phyloP scores from a whole-genome alignment of 768 basidiomycete species.

The Termitomyces sp. region DNA sequence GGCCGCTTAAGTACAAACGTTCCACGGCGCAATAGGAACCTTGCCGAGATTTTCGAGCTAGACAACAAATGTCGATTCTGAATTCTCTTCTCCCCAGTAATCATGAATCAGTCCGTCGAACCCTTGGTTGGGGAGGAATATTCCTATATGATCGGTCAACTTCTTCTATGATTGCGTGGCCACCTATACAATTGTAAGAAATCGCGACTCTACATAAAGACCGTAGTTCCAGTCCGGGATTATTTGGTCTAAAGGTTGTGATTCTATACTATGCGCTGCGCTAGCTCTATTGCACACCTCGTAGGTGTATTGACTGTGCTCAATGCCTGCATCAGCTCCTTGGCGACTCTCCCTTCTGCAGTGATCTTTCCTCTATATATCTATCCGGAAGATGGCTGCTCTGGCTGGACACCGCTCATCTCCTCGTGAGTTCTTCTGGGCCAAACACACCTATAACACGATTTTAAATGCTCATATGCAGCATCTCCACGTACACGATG shows the following conservation, averaged over 20 bases:
- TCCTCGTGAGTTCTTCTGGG: constrained; percentile 13
- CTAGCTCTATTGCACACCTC: not conserved
- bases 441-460: not conserved
- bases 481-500: constrained; percentile 20
- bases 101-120: not conserved
- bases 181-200: not conserved
- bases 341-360: constrained; percentile 16
- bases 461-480: not conserved
- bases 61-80: no score
- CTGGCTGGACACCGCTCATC: constrained; percentile 20
- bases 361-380: constrained; percentile 28
- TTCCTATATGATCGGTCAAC: not conserved
- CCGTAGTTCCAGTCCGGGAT: no score
- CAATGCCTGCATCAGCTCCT: constrained; percentile 3
- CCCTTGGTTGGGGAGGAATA: not conserved
- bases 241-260: not conserved
- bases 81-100: not conserved
- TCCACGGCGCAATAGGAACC: not conserved
- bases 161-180: not conserved
- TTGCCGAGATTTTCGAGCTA: not conserved
- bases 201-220: not conserved
- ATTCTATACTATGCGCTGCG: not conserved
- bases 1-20: not conserved
- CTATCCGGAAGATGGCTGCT: constrained; percentile 20
- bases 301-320: not conserved